Evolutionary conservation across 139 green algal genomes (phyloP), one percentile per base, ranked within the genome.

Genomic region (Chlamydomonas schloesseri): DNA sequence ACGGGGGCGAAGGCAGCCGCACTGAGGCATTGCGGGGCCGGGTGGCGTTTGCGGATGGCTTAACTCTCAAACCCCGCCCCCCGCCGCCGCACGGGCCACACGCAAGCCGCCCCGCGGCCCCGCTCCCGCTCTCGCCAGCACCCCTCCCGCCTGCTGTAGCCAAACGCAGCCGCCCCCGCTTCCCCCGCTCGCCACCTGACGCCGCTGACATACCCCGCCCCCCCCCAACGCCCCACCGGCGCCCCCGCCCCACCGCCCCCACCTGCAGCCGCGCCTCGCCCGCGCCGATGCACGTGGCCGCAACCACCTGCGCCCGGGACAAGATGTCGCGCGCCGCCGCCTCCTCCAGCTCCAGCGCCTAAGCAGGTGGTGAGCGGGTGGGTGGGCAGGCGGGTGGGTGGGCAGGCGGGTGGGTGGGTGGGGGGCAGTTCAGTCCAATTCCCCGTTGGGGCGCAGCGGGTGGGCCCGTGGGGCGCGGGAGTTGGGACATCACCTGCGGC

Each of bases 281-380:
- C 23, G 83, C 86, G 26, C 86, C 90, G 20, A 93, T 89, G 72
- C 91, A 94, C 0, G 90, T 93, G 57, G 86, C 86, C 10, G 91
- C 91, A 31, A 94, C 81, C 71, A 96, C 94, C 53, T 88, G 87
- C 60, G 60, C 85, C 5, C 67, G 24, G 10, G 69, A 82, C 50
- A 97, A 88, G 77, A 96, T 88, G 37, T 86, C 71, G 17, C 87
- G 67, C 20, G 93, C 92, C 28, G 91, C 94, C 9, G 21, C 88
- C 46, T 79, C 88, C 74, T 95, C 87, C 58, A 94, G 73, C 31
- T 80, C 67, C 58, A 94, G 70, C 13, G 91, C 89, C 82, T 90
- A 84, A 20, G 69, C 20, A 3, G 17, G 20, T 5, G 31, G 15
- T 1, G 67, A 24, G 31, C 1, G 67, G 6, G 31, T 23, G 29